Base-by-base conservation (phyloP, 1,284 basidiomycete genomes). In the Ganoderma multipileum region DNA sequence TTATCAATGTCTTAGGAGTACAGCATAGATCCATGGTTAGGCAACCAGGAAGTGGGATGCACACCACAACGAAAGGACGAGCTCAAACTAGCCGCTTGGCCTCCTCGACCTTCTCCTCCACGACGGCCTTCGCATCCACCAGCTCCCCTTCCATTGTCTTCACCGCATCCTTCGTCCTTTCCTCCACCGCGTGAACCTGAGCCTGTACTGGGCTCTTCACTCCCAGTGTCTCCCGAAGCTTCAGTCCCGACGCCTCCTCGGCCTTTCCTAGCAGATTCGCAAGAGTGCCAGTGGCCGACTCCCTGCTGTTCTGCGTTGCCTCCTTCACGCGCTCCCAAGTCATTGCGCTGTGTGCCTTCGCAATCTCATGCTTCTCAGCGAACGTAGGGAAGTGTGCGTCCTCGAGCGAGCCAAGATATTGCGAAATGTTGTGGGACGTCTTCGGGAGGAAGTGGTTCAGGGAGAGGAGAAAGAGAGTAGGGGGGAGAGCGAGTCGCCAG, bases 391-490 rank as follows among this genome's bases (percentile, higher is more conserved):
- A 81, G 77, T 94, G 88, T 9, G 80, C 80, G 50, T 91, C 89
- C 81, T 96, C 95, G 63, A 95, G 82, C n/a, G 84, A 84, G 52
- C 87, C 86, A 60, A 90, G 77, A 82, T 94, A 95, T 0, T 75
- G 78, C 16, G 87, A 84, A 71, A 96, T 80, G 76, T 95, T 95
- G 67, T 82, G 76, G 2, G 91, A 86, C 7, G 94, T 94, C 76
- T 90, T 85, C 8, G 95, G 95, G 44, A 96, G 87, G 87, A 95
- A 95, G 80, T 95, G 90, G 70, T 88, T 83, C 68, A 90, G 82
- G 42, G 94, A 89, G 65, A 87, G 79, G 66, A 90, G 69, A 73
- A 95, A 81, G 75, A 95, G 86, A 20, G 87, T 71, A 0, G 95
- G 92, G 0, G 95, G 95, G 12, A 95, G 83, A 44, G 91, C 72